These are phyloP conservation scores for Clarireedia monteithiana DNA, from an alignment of 2,329 filamentous ascomycete species.

Conservation along the genomic window DNA sequence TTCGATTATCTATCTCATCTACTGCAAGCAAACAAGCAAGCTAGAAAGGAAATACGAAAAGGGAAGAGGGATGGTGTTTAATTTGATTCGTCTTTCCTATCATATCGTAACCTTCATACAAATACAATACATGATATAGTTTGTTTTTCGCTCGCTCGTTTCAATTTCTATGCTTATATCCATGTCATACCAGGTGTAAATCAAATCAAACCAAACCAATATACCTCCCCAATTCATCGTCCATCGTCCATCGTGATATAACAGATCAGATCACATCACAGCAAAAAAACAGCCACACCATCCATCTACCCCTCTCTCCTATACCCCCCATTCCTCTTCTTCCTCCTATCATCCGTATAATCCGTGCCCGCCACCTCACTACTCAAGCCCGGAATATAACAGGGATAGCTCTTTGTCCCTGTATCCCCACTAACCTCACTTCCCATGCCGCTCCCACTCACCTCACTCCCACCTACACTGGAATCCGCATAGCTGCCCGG, in stretches of 20 bases:
- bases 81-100: too few relatives aligned
- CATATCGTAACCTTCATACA: too few relatives aligned
- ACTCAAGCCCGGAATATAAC: slow-evolving; percentile 28
- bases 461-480: slow-evolving; percentile 1
- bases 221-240: background rate
- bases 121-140: too few relatives aligned
- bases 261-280: too few relatives aligned
- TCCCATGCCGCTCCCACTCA: slow-evolving; percentile 20
- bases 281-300: too few relatives aligned
- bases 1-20: too few relatives aligned
- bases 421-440: slow-evolving; percentile 22
- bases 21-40: too few relatives aligned
- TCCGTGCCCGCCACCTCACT: slow-evolving; percentile 16
- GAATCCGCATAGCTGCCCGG: background rate
- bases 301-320: slow-evolving; percentile 1
- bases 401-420: slow-evolving; percentile 30
- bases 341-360: slow-evolving; percentile 26
- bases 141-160: too few relatives aligned
- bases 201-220: background rate
- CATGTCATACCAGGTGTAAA: background rate
- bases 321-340: slow-evolving; percentile 20
- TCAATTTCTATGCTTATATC: too few relatives aligned
- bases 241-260: too few relatives aligned
- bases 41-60: too few relatives aligned
- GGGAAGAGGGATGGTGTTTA: too few relatives aligned